These are phyloP conservation scores for Oryza glumipatula DNA, from an alignment of 176 grass and related monocot genomes.

Conservation along the genomic window DNA sequence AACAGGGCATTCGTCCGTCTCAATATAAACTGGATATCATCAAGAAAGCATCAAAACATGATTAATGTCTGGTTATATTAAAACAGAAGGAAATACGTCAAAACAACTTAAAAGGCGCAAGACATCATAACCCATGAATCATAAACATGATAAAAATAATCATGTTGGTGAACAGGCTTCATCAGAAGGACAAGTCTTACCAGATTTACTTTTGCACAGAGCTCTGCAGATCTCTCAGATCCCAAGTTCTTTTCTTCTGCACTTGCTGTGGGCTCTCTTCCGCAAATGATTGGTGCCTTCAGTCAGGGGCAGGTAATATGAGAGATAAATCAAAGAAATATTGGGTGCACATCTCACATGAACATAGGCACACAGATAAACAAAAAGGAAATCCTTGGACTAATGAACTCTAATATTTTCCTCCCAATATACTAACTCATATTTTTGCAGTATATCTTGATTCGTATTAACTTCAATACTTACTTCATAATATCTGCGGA, in stretches of 20 bases:
- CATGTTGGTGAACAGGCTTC: slow-evolving; percentile 13
- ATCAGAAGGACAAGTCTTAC: slow-evolving; percentile 45
- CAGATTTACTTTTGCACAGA: slow-evolving; percentile 95
- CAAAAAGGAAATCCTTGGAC: background rate
- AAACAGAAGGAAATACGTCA: slow-evolving; percentile 19
- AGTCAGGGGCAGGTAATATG: slow-evolving; percentile 26
- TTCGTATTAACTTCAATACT: slow-evolving; percentile 36
- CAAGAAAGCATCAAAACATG: slow-evolving; percentile 40
- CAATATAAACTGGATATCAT: slow-evolving; percentile 94
- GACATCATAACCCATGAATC: slow-evolving; percentile 23
- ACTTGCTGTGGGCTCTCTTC: slow-evolving; percentile 81
- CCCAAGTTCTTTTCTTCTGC: slow-evolving; percentile 87
- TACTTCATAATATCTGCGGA: slow-evolving; percentile 94
- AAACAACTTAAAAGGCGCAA: slow-evolving; percentile 4
- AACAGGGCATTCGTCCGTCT: slow-evolving; percentile 85
- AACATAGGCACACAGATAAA: background rate
- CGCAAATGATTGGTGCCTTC: slow-evolving; percentile 84
- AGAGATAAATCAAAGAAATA: slow-evolving; percentile 38
- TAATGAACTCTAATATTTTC: background rate
- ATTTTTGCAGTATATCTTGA: slow-evolving; percentile 21
- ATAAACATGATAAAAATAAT: slow-evolving; percentile 7
- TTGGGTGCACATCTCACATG: background rate
- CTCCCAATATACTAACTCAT: background rate
- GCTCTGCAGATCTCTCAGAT: slow-evolving; percentile 84
- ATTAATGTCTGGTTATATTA: slow-evolving; percentile 14